These are phyloP conservation scores for Xylaria sp. DNA, from an alignment of 2,329 filamentous ascomycete genomes.

Conservation along the genomic window DNA sequence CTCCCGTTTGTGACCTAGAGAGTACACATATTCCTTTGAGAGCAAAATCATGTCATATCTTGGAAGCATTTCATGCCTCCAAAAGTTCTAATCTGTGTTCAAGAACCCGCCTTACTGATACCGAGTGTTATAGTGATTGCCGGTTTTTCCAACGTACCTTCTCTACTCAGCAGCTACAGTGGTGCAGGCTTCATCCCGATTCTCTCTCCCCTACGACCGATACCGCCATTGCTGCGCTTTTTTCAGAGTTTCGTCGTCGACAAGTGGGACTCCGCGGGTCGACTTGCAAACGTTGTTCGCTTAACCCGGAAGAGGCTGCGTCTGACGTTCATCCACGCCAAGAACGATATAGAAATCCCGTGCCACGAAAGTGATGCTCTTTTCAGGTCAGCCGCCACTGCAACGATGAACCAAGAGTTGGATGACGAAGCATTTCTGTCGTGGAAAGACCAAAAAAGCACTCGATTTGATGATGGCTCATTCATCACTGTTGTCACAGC, in stretches of 20 bases:
- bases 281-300: constrained; percentile 69
- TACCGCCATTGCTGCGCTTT: constrained; percentile 71
- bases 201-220: constrained; percentile 76
- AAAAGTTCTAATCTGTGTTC: background rate
- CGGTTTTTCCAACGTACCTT: constrained; percentile 79
- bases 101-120: background rate
- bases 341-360: constrained; percentile 84
- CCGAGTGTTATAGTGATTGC: constrained; percentile 65
- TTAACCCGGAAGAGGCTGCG: constrained; percentile 66
- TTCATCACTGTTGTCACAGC: constrained; percentile 61
- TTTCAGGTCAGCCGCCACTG: constrained; percentile 69
- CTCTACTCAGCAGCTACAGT: constrained; percentile 80
- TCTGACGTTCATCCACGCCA: constrained; percentile 81
- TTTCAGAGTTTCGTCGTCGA: constrained; percentile 77
- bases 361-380: constrained; percentile 74
- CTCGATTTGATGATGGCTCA: constrained; percentile 57
- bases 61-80: background rate
- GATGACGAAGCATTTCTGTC: constrained; percentile 54
- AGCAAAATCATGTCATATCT: background rate
- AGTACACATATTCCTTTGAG: background rate
- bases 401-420: constrained; percentile 54
- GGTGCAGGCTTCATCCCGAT: constrained; percentile 83
- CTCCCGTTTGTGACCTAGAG: background rate
- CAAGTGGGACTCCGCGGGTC: constrained; percentile 78
- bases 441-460: constrained; percentile 60